Evolutionary conservation across 805 yeast genomes (phyloP).

Genomic region (Myxozyma udenii): DNA sequence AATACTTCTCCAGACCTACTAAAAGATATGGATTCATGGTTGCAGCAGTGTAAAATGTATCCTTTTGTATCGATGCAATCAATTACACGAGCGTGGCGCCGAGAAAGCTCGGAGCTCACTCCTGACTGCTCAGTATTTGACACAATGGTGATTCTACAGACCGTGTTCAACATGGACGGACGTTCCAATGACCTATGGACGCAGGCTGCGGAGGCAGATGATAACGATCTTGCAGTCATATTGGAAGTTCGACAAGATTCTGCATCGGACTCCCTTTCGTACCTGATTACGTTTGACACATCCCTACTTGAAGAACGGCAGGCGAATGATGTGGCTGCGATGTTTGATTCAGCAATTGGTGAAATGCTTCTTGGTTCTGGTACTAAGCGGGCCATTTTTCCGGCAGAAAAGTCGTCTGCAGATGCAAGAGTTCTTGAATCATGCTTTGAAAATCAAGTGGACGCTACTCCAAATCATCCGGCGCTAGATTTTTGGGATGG

Average conservation of each 20-base stretch:
- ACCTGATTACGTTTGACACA: constrained; percentile 5
- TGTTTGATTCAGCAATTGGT: constrained; percentile 2
- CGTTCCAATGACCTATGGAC: constrained; percentile 13
- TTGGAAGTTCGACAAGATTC: constrained; percentile 11
- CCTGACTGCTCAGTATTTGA: constrained; percentile 12
- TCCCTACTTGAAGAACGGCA: constrained; percentile 7
- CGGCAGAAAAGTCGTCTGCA: not conserved
- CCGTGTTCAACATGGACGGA: not conserved
- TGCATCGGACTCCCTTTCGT: constrained; percentile 3
- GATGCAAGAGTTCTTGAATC: constrained; percentile 11
- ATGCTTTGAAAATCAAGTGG: constrained; percentile 11
- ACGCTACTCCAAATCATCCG: not conserved
- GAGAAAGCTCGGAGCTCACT: not conserved
- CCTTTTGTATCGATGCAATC: constrained; percentile 23
- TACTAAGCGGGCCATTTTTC: not conserved
- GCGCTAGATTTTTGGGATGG: constrained; percentile 25
- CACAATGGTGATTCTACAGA: constrained; percentile 22
- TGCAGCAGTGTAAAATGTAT: not conserved
- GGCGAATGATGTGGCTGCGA: not conserved
- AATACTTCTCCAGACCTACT: constrained; percentile 1
- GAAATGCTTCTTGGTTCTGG: not conserved
- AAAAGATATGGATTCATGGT: constrained; percentile 1
- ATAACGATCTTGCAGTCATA: constrained; percentile 16
- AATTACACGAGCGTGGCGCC: constrained; percentile 1
- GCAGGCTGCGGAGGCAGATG: constrained; percentile 10